Evolutionary conservation across 2,329 filamentous ascomycete species (phyloP).

Genomic region (Fusarium dlaminii): DNA sequence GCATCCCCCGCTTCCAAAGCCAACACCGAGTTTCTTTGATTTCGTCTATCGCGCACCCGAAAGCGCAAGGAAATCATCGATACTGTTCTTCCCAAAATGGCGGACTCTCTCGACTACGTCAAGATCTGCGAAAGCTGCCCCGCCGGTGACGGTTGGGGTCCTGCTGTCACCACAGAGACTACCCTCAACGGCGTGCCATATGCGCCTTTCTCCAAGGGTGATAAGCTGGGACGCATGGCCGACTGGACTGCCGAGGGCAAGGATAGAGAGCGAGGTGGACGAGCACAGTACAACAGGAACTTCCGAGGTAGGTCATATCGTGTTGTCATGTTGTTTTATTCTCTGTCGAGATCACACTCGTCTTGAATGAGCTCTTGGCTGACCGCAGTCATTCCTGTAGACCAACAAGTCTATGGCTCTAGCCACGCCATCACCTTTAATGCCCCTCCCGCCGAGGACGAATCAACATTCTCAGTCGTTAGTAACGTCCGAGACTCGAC

Average conservation of each 20-base stretch:
- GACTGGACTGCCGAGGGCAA: constrained; percentile 97
- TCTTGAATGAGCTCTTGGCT: constrained; percentile 6
- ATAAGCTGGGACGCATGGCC: constrained; percentile 98
- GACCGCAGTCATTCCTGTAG: constrained; percentile 55
- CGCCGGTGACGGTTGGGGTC: constrained; percentile 86
- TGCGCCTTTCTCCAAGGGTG: constrained; percentile 97
- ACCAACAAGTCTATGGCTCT: constrained; percentile 96
- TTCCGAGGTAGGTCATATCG: constrained; percentile 76
- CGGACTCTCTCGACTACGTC: constrained; percentile 65
- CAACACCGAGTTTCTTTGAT: constrained; percentile 18
- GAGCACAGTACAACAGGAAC: constrained; percentile 91
- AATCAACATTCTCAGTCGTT: constrained; percentile 97
- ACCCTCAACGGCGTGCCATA: constrained; percentile 96
- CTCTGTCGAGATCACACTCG: background rate
- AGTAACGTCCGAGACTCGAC: constrained; percentile 90
- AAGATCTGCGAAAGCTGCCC: constrained; percentile 78
- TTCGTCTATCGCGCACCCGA: constrained; percentile 13
- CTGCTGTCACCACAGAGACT: constrained; percentile 81
- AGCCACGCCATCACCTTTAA: constrained; percentile 88
- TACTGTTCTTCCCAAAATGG: constrained; percentile 48
- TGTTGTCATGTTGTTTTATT: background rate
- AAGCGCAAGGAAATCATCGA: constrained; percentile 24
- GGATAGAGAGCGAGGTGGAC: constrained; percentile 79
- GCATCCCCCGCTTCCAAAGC: constrained; percentile 37
- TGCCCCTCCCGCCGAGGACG: constrained; percentile 91